Evolutionary conservation across 2,329 filamentous ascomycete genomes (phyloP).

Genomic region (Neonectria hederae): DNA sequence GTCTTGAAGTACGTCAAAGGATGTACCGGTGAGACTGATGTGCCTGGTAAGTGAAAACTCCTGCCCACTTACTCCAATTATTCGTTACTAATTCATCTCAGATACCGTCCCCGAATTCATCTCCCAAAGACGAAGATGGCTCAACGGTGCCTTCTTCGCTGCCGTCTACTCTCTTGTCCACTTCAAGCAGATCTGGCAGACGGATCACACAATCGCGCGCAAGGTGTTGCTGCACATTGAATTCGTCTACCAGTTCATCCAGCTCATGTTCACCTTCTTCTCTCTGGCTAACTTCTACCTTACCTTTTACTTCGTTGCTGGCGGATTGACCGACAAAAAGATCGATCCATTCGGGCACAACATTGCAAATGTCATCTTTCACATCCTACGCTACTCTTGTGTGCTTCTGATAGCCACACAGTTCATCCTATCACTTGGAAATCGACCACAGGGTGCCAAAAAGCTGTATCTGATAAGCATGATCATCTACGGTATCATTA

Average conservation of each 20-base stretch:
- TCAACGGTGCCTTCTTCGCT: slow-evolving; percentile 98
- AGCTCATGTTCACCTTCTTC: slow-evolving; percentile 96
- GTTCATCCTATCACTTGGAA: slow-evolving; percentile 96
- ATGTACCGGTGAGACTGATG: slow-evolving; percentile 96
- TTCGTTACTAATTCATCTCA: slow-evolving; percentile 49
- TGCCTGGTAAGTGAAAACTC: slow-evolving; percentile 77
- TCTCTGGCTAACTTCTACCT: slow-evolving; percentile 99
- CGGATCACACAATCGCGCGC: slow-evolving; percentile 88
- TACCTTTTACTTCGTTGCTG: slow-evolving; percentile 97
- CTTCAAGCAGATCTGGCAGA: slow-evolving; percentile 90
- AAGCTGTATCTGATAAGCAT: slow-evolving; percentile 89
- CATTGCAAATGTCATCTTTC: slow-evolving; percentile 86
- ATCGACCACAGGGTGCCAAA: slow-evolving; percentile 93
- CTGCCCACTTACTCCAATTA: background rate
- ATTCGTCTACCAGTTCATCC: slow-evolving; percentile 93
- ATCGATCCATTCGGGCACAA: slow-evolving; percentile 93
- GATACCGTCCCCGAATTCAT: slow-evolving; percentile 96
- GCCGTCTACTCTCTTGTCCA: slow-evolving; percentile 97
- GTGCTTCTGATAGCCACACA: slow-evolving; percentile 91
- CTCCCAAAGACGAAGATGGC: slow-evolving; percentile 93
- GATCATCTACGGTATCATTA: slow-evolving; percentile 91
- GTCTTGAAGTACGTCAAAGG: slow-evolving; percentile 98
- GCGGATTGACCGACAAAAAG: slow-evolving; percentile 80
- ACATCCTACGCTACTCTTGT: slow-evolving; percentile 84
- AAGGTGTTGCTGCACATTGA: slow-evolving; percentile 95